Evolutionary conservation across 805 yeast genomes (phyloP).

Genomic region (Priceomyces haplophilus): DNA sequence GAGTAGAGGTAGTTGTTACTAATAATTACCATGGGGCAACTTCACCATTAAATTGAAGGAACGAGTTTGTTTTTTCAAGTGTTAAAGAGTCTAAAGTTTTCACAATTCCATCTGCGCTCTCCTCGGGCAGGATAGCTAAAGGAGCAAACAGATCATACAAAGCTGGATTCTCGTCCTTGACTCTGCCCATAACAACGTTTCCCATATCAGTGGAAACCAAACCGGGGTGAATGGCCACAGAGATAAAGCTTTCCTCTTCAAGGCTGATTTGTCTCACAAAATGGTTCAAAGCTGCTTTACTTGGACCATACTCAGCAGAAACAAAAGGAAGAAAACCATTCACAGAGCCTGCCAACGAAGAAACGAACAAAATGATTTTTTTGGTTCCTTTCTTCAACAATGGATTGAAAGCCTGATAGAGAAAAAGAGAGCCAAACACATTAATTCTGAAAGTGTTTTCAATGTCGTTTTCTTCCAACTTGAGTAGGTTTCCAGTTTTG

Average conservation of each 20-base stretch:
- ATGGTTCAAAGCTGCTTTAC: too few relatives aligned
- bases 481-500: slow-evolving; percentile 1
- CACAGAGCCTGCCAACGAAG: slow-evolving; percentile 10
- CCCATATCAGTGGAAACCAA: slow-evolving; percentile 38
- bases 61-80: background rate
- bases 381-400: slow-evolving; percentile 19
- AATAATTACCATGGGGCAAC: background rate
- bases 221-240: slow-evolving; percentile 39
- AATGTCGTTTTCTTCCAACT: background rate
- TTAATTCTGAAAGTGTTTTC: background rate
- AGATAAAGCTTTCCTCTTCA: slow-evolving; percentile 19
- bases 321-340: background rate
- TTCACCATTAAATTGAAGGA: background rate
- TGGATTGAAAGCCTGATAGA: slow-evolving; percentile 22
- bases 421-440: background rate
- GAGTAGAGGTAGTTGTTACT: background rate
- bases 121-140: background rate
- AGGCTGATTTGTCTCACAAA: too few relatives aligned
- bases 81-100: background rate
- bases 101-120: background rate
- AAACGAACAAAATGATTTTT: slow-evolving; percentile 27
- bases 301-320: background rate
- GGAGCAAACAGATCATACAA: background rate
- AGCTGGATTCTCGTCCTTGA: background rate
- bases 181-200: background rate